Percentiles rank a stretch among this genome's conserved stretches.
phyloP scores from a whole-genome alignment of 768 basidiomycete genomes.

The Lactarius sanguifluus region DNA sequence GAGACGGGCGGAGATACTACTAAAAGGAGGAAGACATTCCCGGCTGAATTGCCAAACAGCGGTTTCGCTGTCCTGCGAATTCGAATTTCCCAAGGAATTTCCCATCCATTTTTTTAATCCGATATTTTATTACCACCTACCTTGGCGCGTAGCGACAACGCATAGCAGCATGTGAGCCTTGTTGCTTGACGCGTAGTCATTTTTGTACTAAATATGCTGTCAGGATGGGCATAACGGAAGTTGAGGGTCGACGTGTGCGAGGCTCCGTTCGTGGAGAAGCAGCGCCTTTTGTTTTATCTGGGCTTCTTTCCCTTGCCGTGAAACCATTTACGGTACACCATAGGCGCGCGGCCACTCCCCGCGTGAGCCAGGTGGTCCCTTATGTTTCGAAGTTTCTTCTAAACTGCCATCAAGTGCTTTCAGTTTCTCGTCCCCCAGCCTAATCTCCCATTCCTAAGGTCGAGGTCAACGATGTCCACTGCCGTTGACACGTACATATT shows the following conservation, averaged over 20 bases:
- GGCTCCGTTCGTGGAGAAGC: slow-evolving; percentile 1
- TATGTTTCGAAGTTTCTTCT: neutral
- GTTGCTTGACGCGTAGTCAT: neutral
- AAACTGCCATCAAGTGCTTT: neutral
- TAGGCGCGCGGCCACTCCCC: neutral
- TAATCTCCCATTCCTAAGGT: neutral
- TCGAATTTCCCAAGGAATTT: neutral
- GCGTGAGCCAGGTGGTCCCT: neutral
- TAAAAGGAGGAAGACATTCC: neutral
- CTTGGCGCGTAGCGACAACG: neutral
- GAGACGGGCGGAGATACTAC: neutral
- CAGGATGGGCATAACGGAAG: neutral
- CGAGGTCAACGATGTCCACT: neutral
- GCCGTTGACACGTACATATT: neutral
- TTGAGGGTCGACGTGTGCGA: neutral
- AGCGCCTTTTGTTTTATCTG: neutral
- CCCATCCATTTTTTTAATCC: neutral
- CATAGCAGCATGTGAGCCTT: neutral
- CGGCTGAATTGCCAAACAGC: neutral
- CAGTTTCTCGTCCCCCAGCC: neutral
- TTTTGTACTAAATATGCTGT: neutral
- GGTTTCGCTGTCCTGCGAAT: neutral
- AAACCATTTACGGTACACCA: neutral
- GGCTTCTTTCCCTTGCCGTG: neutral
- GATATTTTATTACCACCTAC: neutral